Evolutionary conservation across 345 rosid genomes (phyloP).

Genomic region (Excoecaria agallocha): DNA sequence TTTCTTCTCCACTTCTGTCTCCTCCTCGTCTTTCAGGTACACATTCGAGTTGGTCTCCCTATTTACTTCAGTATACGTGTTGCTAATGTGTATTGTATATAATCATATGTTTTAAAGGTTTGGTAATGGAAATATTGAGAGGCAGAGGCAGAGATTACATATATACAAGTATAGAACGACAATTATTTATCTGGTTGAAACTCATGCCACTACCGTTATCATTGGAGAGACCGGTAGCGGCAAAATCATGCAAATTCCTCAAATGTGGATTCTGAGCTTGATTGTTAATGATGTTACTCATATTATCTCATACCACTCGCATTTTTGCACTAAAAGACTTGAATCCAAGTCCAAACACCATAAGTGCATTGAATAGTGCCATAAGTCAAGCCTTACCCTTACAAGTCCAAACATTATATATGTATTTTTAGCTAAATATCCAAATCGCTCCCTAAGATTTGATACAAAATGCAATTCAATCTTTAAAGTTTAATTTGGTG

Average conservation of each 20-base stretch:
- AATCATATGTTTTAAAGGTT: constrained; percentile 28
- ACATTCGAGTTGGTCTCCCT: neutral
- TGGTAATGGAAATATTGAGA: constrained; percentile 72
- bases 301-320: no score
- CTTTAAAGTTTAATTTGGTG: no score
- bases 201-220: constrained; percentile 81
- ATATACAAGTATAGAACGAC: constrained; percentile 77
- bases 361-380: no score
- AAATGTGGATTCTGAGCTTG: no score
- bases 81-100: neutral
- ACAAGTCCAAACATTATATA: no score
- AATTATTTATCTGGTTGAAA: constrained; percentile 81
- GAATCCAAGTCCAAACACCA: no score
- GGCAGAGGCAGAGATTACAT: constrained; percentile 84
- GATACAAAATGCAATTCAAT: no score
- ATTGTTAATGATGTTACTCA: no score
- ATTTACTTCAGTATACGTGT: neutral
- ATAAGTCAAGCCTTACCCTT: no score
- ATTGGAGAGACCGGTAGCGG: constrained; percentile 99
- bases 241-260: constrained; percentile 95
- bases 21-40: constrained; percentile 57
- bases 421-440: no score
- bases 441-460: no score
- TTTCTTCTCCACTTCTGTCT: constrained; percentile 54
- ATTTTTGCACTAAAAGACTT: no score